Base-by-base conservation (phyloP, 257 asterid species). In the Solanum stenotomum region DNA sequence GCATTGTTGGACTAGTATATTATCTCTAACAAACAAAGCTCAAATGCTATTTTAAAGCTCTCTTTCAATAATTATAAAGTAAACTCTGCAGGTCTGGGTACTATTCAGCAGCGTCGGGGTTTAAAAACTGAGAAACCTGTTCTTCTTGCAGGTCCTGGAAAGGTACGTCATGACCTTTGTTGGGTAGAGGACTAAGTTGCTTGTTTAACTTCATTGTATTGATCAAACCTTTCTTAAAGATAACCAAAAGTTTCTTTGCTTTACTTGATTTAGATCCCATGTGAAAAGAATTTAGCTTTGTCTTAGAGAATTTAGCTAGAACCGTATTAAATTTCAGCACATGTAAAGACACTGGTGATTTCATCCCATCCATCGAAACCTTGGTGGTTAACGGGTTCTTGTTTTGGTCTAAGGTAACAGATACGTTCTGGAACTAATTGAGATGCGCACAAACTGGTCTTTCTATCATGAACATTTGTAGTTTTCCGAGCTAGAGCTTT, bases 141-240 rank as follows among this genome's bases (percentile, higher is more conserved):
- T 90, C 99, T 97, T 90, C 98, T 96, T 72, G 88, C 97, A 22
- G 99, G 99, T 16, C 99, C 99, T 16, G 99, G 99, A 85, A 96
- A 97, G 98, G 99, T 95, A 70, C 84, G 25, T 77, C 27, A 25
- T 83, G 34, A 18, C 63, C 38, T 85, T 82, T 18, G 23, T 88
- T 72, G 78, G 44, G 81, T 31, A 38, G 25, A 61, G 42, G 3
- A 4, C 31, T 20, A 44, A 37, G 79, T 29, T 44, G 18, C 23
- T 15, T 15, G 25, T 46, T 27, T 15, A 81, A 46, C 8, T 18
- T 81, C 68, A 44, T 44, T 44, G 6, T 79, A 29, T 9, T 78
- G 63, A 78, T 78, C 84, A 78, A 2, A 4, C 23, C 35, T 8
- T 40, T 40, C 38, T 20, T 29, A 44, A 27, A 15, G 16, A 29